Percentiles rank a stretch among this genome's conserved stretches.
phyloP scores from a whole-genome alignment of 768 basidiomycete species.

The Termitomyces eurrhizus region DNA sequence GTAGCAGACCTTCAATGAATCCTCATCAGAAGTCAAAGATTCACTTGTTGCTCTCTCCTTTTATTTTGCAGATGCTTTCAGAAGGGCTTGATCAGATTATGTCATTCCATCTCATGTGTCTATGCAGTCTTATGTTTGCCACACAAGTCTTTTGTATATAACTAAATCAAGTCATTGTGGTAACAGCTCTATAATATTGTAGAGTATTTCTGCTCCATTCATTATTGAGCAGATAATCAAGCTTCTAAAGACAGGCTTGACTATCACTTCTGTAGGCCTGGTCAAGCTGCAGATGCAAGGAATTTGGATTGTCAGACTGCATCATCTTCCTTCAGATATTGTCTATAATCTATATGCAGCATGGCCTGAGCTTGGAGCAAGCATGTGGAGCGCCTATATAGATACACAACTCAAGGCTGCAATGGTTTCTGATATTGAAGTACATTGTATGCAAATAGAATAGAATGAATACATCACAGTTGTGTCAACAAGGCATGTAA shows the following conservation, averaged over 20 bases:
- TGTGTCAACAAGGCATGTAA: not conserved
- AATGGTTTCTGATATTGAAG: not conserved
- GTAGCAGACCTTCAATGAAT: not conserved
- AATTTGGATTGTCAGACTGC: not conserved
- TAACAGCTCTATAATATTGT: not conserved
- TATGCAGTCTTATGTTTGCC: not conserved
- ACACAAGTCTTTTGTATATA: not conserved
- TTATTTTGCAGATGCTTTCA: not conserved
- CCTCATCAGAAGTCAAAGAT: not conserved
- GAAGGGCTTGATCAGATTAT: not conserved
- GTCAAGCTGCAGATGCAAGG: not conserved
- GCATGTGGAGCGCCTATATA: not conserved
- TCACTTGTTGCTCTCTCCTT: too few species aligned
- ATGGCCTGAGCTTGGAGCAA: not conserved
- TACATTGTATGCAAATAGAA: not conserved
- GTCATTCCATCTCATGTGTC: not conserved
- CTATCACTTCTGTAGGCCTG: not conserved
- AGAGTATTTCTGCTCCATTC: not conserved
- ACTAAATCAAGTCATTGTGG: not conserved
- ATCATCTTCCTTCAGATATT: not conserved
- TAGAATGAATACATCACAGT: not conserved
- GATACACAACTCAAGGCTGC: not conserved
- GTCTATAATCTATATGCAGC: not conserved
- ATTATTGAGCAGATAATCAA: not conserved
- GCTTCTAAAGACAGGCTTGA: not conserved